Percentiles rank a stretch among this genome's conserved stretches.
These are phyloP conservation scores for Phytophthora idaei DNA, from an alignment of 352 stramenopile species.

Conservation along the genomic window DNA sequence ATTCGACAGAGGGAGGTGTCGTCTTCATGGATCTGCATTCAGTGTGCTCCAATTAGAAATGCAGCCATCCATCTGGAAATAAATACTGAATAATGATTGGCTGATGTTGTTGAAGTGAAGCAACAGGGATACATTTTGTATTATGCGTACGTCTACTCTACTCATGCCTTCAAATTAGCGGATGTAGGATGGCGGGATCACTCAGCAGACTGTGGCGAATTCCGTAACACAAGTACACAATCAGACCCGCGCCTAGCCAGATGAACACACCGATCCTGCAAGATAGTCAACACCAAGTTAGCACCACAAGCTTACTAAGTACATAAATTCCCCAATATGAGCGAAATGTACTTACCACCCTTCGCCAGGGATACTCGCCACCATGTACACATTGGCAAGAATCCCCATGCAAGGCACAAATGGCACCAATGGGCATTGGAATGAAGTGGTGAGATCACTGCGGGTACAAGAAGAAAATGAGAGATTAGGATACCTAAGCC, in stretches of 20 bases:
- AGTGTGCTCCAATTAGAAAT: not conserved
- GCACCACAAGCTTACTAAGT: not conserved
- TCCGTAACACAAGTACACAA: constrained; percentile 81
- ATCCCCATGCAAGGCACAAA: constrained; percentile 64
- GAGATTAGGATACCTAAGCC: not conserved
- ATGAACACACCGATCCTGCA: constrained; percentile 74
- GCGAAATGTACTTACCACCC: constrained; percentile 51
- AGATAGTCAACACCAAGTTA: constrained; percentile 8
- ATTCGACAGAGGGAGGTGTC: constrained; percentile 16
- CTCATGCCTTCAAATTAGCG: constrained; percentile 32
- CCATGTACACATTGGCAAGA: constrained; percentile 74
- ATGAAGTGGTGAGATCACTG: constrained; percentile 42
- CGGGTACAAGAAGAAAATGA: not conserved
- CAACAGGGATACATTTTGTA: constrained; percentile 19
- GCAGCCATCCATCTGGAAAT: constrained; percentile 20
- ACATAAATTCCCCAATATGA: not conserved
- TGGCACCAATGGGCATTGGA: constrained; percentile 68
- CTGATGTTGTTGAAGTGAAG: constrained; percentile 20
- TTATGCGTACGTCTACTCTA: not conserved
- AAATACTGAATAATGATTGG: constrained; percentile 28
- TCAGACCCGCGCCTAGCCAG: constrained; percentile 66
- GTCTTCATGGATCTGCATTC: constrained; percentile 2
- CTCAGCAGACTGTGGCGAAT: constrained; percentile 75
- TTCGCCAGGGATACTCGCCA: constrained; percentile 54
- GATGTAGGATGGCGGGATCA: constrained; percentile 29